A percentile compares a stretch with the other conserved stretches of the same genome.
phyloP scores from a whole-genome alignment of 169 alveolate genomes.

The Cryptosporidium ubiquitum region DNA sequence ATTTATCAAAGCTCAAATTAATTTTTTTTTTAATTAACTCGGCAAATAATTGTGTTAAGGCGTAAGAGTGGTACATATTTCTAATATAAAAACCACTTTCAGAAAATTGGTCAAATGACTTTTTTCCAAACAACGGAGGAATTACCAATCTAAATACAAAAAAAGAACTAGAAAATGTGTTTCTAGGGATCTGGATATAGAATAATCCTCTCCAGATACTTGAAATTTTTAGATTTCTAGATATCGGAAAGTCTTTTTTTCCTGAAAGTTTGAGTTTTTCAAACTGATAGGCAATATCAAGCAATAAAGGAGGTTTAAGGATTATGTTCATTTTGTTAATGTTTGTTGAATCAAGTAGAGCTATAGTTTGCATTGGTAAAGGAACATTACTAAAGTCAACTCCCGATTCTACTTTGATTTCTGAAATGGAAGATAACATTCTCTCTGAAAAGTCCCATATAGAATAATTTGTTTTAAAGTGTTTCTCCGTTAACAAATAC shows the following conservation, averaged over 20 bases:
- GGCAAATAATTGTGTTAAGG: not conserved
- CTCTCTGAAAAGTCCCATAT: conserved; percentile 36
- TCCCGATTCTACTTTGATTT: conserved; percentile 1
- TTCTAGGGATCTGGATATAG: not conserved
- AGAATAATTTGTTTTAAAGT: conserved; percentile 20
- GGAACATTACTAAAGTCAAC: not conserved
- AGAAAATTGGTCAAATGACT: not conserved
- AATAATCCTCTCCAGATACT: conserved; percentile 47
- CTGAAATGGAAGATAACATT: not conserved
- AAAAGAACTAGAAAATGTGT: not conserved
- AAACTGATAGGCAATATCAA: conserved; percentile 47
- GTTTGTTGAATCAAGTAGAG: not conserved
- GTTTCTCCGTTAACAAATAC: conserved; percentile 1
- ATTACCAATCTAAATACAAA: not conserved
- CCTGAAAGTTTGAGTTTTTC: conserved; percentile 7
- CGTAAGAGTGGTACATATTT: not conserved
- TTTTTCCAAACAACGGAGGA: conserved; percentile 44
- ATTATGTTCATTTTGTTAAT: not conserved
- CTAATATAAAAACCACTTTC: not conserved
- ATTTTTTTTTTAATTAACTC: not conserved
- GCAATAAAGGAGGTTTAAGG: conserved; percentile 30
- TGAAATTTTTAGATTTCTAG: conserved; percentile 14
- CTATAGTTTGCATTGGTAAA: not conserved
- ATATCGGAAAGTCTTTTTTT: not conserved
- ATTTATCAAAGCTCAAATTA: not conserved